These are phyloP conservation scores for Phyllosticta paracitricarpa DNA, from an alignment of 2,329 filamentous ascomycete species.

Conservation along the genomic window DNA sequence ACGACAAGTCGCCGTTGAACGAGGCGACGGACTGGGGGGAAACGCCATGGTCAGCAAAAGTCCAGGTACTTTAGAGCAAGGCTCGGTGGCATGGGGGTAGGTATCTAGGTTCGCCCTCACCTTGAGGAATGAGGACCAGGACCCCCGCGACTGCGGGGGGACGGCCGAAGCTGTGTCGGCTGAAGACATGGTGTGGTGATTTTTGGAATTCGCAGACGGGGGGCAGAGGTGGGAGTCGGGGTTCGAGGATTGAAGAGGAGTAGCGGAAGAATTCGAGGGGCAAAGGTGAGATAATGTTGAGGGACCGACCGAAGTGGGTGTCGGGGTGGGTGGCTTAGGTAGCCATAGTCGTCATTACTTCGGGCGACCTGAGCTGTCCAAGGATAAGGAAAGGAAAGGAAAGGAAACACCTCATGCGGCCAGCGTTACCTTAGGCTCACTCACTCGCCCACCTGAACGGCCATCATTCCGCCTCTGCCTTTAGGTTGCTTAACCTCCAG, in stretches of 20 bases:
- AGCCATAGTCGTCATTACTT: neutral
- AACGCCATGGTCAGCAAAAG: neutral
- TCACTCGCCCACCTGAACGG: neutral
- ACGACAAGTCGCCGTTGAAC: slow-evolving; percentile 47
- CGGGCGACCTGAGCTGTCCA: neutral
- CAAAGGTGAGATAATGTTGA: slow-evolving; percentile 1
- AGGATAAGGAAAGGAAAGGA: neutral
- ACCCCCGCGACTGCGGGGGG: slow-evolving; percentile 35
- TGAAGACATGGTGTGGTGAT: slow-evolving; percentile 1
- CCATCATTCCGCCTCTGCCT: neutral
- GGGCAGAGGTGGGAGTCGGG: neutral
- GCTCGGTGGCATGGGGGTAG: neutral
- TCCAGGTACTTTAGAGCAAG: neutral
- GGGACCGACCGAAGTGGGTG: neutral
- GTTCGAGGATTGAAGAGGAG: neutral
- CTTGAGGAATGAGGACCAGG: slow-evolving; percentile 42
- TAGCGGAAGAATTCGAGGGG: neutral
- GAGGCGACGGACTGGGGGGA: slow-evolving; percentile 40
- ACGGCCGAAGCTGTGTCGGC: slow-evolving; percentile 27
- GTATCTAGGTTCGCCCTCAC: slow-evolving; percentile 18
- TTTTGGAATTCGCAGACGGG: neutral
- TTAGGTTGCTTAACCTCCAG: too few species aligned
- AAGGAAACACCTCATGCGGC: neutral
- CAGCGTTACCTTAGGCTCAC: neutral
- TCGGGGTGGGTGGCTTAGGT: neutral